Percentiles rank a stretch among this genome's conserved stretches.
Conservation (phyloP, 2,329 filamentous ascomycete genomes). For the Phyllosticta paracitricarpa region DNA sequence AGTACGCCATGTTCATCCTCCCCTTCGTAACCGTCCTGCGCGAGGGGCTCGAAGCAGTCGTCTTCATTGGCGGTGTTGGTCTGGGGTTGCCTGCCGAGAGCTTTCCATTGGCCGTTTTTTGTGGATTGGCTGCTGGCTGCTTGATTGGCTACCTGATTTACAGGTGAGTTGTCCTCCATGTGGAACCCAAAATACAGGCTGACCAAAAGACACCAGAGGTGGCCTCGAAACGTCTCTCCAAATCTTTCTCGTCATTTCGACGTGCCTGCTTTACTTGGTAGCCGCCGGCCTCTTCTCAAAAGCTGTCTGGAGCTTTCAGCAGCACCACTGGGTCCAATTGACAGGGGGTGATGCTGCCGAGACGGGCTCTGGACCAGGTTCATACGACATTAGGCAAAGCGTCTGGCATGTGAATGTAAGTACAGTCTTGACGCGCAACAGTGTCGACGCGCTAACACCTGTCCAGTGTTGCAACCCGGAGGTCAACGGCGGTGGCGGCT, state of each 20-base stretch:
- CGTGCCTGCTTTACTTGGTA: constrained; percentile 75
- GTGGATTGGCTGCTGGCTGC: constrained; percentile 57
- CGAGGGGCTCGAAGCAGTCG: constrained; percentile 76
- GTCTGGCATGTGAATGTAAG: constrained; percentile 76
- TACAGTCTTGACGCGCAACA: constrained; percentile 12
- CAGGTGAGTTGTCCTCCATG: constrained; percentile 45
- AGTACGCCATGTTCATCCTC: constrained; percentile 76
- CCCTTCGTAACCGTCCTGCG: constrained; percentile 82
- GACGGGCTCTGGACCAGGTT: constrained; percentile 58
- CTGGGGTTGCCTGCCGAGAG: constrained; percentile 64
- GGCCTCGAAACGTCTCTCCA: constrained; percentile 60
- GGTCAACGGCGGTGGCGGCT: constrained; percentile 63
- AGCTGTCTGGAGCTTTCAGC: constrained; percentile 64
- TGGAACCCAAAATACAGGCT: background rate
- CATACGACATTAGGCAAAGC: constrained; percentile 66
- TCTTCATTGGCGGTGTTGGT: constrained; percentile 78
- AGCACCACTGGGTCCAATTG: constrained; percentile 55
- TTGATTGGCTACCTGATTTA: constrained; percentile 67
- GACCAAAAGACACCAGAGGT: constrained; percentile 29
- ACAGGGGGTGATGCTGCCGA: constrained; percentile 55
- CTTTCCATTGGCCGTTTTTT: constrained; percentile 67
- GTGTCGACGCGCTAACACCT: background rate
- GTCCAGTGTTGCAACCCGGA: constrained; percentile 66
- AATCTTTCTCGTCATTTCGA: constrained; percentile 70
- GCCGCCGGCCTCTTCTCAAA: constrained; percentile 73